Percentiles rank a stretch among this genome's conserved stretches.
These are phyloP conservation scores for Lactuca sativa DNA, from an alignment of 129 eudicot species.

Conservation along the genomic window DNA sequence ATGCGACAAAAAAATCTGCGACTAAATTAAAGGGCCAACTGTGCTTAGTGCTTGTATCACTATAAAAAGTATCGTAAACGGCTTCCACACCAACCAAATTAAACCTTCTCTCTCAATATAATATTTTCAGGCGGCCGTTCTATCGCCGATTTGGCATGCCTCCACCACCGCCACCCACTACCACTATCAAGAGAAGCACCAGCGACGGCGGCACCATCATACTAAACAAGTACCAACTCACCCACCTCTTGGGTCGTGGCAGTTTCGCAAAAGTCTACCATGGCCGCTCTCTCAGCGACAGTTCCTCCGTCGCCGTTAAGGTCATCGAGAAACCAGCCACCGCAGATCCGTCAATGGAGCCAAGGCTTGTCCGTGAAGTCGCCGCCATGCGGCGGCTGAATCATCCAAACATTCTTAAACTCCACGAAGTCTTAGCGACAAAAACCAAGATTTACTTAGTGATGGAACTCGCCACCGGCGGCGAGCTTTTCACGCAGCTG, in stretches of 20 bases:
- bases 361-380: constrained; percentile 64
- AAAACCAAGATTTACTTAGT: constrained; percentile 71
- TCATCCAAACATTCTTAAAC: constrained; percentile 66
- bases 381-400: constrained; percentile 82
- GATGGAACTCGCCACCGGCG: constrained; percentile 78
- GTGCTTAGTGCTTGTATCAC: background rate
- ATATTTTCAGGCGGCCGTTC: constrained; percentile 13
- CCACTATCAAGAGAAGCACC: constrained; percentile 42
- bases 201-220: constrained; percentile 54
- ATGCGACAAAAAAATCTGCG: constrained; percentile 17
- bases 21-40: constrained; percentile 28
- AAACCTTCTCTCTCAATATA: constrained; percentile 19
- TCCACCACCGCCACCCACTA: constrained; percentile 11
- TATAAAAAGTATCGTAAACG: constrained; percentile 35
- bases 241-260: constrained; percentile 73
- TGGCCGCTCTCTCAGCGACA: constrained; percentile 40
- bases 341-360: constrained; percentile 55
- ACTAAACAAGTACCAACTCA: constrained; percentile 57
- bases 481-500: constrained; percentile 62
- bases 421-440: constrained; percentile 84
- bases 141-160: constrained; percentile 33
- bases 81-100: constrained; percentile 11
- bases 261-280: constrained; percentile 84
- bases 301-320: constrained; percentile 57
- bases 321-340: constrained; percentile 52